phyloP scores from a whole-genome alignment of 495 filamentous ascomycete genomes.

The Aspergillus coremiiformis region DNA sequence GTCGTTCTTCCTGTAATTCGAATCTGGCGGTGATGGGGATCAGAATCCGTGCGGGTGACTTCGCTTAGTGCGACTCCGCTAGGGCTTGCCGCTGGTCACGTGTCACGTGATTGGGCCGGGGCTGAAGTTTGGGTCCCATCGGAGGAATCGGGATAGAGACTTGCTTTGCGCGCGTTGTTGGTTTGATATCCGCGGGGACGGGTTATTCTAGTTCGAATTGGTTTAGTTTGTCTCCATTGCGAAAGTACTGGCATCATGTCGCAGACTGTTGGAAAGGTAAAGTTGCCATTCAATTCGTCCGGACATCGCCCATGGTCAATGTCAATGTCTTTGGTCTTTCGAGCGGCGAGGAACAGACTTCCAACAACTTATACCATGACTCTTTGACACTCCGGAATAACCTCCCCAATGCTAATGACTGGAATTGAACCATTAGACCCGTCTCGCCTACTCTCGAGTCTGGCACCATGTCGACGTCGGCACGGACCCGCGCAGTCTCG shows the following conservation, averaged over 20 bases:
- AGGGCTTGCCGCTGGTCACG: constrained; percentile 18
- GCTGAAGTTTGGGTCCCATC: neutral
- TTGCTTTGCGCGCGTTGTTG: neutral
- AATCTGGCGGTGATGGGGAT: neutral
- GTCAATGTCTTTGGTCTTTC: neutral
- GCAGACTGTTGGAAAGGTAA: constrained; percentile 42
- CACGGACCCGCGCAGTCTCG: constrained; percentile 50
- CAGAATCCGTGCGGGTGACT: constrained; percentile 33
- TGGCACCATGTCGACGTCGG: constrained; percentile 88
- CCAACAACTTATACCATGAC: too few species aligned
- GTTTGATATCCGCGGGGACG: neutral
- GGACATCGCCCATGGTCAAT: neutral
- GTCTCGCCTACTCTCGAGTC: constrained; percentile 87
- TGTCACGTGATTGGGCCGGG: constrained; percentile 19
- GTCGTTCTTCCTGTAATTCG: constrained; percentile 7
- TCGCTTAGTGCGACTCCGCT: constrained; percentile 36
- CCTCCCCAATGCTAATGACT: neutral
- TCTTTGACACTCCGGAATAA: too few species aligned
- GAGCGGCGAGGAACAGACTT: too few species aligned
- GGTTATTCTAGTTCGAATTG: neutral
- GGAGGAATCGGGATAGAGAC: neutral
- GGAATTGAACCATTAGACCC: constrained; percentile 58
- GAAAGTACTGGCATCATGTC: constrained; percentile 27
- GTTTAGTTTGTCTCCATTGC: neutral
- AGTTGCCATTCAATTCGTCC: neutral